A percentile compares a stretch with the other conserved stretches of the same genome.
Evolutionary conservation across 176 grass and related monocot genomes (phyloP).

Genomic region (Oryza nivara): DNA sequence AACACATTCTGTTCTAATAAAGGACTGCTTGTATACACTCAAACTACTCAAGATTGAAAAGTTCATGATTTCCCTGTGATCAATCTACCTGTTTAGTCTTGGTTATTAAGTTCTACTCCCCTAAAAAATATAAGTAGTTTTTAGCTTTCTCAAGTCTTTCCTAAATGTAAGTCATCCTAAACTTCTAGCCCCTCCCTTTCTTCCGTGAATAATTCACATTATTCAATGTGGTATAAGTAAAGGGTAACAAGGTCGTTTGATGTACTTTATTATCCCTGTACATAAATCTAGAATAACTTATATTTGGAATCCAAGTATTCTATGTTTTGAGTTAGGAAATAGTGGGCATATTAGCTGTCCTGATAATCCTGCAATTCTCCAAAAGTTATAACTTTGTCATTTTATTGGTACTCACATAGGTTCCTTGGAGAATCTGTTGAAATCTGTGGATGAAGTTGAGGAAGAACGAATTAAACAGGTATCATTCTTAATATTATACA

Average conservation of each 20-base stretch:
- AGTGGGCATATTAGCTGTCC: background rate
- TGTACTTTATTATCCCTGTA: background rate
- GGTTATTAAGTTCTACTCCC: constrained; percentile 22
- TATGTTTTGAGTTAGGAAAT: background rate
- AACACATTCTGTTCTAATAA: constrained; percentile 4
- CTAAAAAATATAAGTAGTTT: background rate
- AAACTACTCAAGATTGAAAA: constrained; percentile 4
- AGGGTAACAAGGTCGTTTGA: background rate
- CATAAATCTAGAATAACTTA: background rate
- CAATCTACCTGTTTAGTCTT: constrained; percentile 34
- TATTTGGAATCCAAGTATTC: background rate
- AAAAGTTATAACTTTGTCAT: constrained; percentile 2
- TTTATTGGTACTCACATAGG: constrained; percentile 53
- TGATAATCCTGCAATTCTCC: constrained; percentile 23
- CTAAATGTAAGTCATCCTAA: background rate
- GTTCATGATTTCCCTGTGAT: background rate
- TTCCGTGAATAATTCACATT: background rate
- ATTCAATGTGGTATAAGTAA: background rate
- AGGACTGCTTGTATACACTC: constrained; percentile 10
- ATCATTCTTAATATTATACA: constrained; percentile 13
- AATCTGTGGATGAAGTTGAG: constrained; percentile 72
- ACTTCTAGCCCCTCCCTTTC: background rate
- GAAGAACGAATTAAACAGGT: constrained; percentile 85
- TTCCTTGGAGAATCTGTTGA: constrained; percentile 90
- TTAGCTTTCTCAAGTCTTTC: background rate